phyloP scores from a whole-genome alignment of 2,329 filamentous ascomycete genomes.

The Aureobasidium sp. region DNA sequence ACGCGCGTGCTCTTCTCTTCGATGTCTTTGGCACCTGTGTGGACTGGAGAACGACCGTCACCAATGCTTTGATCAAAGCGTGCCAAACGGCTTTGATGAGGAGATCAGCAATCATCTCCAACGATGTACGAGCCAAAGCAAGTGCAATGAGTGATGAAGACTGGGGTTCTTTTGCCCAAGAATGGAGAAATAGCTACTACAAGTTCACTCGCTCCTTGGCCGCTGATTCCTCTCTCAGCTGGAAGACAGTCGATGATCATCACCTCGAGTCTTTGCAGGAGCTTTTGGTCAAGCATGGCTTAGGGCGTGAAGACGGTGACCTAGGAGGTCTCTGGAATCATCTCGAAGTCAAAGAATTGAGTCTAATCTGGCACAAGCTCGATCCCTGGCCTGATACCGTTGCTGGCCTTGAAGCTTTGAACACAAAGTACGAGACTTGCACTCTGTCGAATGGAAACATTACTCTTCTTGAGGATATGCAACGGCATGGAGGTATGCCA shows the following conservation, averaged over 20 bases:
- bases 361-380: constrained; percentile 65
- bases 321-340: constrained; percentile 48
- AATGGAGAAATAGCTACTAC: constrained; percentile 56
- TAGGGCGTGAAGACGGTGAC: constrained; percentile 18
- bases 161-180: constrained; percentile 59
- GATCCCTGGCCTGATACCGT: constrained; percentile 61
- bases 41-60: constrained; percentile 66
- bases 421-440: constrained; percentile 49
- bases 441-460: constrained; percentile 72
- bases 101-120: constrained; percentile 39
- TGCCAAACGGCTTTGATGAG: constrained; percentile 44
- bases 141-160: constrained; percentile 48
- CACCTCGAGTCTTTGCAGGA: constrained; percentile 56
- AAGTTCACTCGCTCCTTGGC: constrained; percentile 49
- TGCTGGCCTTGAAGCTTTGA: constrained; percentile 50
- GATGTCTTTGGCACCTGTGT: constrained; percentile 78
- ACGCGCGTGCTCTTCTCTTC: constrained; percentile 58
- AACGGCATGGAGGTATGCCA: constrained; percentile 49
- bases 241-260: constrained; percentile 67
- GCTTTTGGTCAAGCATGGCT: constrained; percentile 48
- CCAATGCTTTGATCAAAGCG: constrained; percentile 48
- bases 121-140: constrained; percentile 43
- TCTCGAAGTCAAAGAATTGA: constrained; percentile 35
- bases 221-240: constrained; percentile 39
- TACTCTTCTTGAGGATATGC: constrained; percentile 59